Evolutionary conservation across 306 rosid genomes (phyloP).

Genomic region (Astragalus glycyphyllos): DNA sequence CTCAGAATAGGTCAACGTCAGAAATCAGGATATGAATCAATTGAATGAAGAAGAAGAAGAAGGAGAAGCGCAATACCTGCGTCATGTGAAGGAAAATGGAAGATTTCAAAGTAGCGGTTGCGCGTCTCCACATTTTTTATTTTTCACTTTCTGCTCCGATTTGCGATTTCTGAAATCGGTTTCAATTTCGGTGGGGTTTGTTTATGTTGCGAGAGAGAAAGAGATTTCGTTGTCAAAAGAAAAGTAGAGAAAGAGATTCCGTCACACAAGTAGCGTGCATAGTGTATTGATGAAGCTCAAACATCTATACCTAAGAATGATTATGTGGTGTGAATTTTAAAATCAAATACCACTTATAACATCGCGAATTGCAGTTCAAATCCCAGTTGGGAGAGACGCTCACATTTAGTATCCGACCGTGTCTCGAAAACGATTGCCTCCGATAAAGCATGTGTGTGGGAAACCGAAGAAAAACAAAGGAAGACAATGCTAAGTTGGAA

Average conservation of each 20-base stretch:
- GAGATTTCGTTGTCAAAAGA: not conserved
- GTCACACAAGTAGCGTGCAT: slow-evolving; percentile 28
- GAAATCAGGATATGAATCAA: not conserved
- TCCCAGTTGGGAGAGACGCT: too few species aligned
- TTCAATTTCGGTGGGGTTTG: slow-evolving; percentile 10
- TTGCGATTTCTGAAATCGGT: not conserved
- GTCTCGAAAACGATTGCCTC: too few species aligned
- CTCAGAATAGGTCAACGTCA: slow-evolving; percentile 3
- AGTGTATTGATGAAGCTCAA: too few species aligned
- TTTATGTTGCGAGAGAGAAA: not conserved
- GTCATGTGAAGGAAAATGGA: slow-evolving; percentile 17
- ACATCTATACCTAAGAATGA: too few species aligned
- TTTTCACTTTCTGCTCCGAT: not conserved
- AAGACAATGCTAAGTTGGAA: slow-evolving; percentile 27
- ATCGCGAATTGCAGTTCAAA: too few species aligned
- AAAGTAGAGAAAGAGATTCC: not conserved
- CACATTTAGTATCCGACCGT: too few species aligned
- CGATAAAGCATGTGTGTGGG: too few species aligned
- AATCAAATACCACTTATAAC: too few species aligned
- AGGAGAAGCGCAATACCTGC: not conserved
- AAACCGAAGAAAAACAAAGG: not conserved
- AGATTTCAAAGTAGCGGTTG: slow-evolving; percentile 35
- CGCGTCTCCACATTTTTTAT: slow-evolving; percentile 43
- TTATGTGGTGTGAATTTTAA: too few species aligned
- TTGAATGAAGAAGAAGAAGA: not conserved